Conservation (phyloP, 2,329 filamentous ascomycete genomes). For the Eutypa lata region DNA sequence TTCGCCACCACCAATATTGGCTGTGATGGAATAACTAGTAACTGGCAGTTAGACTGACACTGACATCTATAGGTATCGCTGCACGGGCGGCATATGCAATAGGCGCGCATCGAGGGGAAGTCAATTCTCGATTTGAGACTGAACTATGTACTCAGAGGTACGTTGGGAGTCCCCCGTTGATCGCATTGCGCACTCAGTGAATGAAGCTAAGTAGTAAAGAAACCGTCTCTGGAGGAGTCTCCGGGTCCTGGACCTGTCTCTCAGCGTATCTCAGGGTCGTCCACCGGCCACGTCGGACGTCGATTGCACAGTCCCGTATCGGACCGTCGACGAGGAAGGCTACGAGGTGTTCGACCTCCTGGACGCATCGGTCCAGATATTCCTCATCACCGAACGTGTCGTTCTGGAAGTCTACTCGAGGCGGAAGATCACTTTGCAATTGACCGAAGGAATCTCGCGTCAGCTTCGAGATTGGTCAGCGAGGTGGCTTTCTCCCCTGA, state of each 20-base stretch:
- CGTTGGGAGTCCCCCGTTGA: not conserved
- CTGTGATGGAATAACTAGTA: no score
- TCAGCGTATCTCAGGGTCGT: slow-evolving; percentile 52
- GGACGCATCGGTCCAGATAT: slow-evolving; percentile 50
- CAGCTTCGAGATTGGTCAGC: slow-evolving; percentile 51
- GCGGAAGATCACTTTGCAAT: slow-evolving; percentile 48
- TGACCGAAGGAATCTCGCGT: slow-evolving; percentile 52
- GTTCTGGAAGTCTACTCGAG: slow-evolving; percentile 52
- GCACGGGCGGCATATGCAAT: slow-evolving; percentile 51
- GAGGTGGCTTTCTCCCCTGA: slow-evolving; percentile 45
- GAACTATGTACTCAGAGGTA: slow-evolving; percentile 39
- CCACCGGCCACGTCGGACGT: slow-evolving; percentile 52
- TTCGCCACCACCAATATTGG: not conserved
- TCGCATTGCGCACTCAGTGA: not conserved
- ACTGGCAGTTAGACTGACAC: not conserved
- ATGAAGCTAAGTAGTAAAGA: slow-evolving; percentile 5
- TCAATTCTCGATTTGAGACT: slow-evolving; percentile 49
- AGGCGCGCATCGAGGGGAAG: slow-evolving; percentile 51
- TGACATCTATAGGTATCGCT: slow-evolving; percentile 37
- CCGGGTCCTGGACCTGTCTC: slow-evolving; percentile 48
- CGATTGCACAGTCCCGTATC: slow-evolving; percentile 52
- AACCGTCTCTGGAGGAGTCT: slow-evolving; percentile 54
- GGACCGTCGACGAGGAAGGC: slow-evolving; percentile 30
- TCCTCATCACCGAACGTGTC: slow-evolving; percentile 48
- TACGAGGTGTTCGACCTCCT: slow-evolving; percentile 43